Evolutionary conservation across 2,329 filamentous ascomycete genomes (phyloP).

Genomic region (Beauveria medogensis): DNA sequence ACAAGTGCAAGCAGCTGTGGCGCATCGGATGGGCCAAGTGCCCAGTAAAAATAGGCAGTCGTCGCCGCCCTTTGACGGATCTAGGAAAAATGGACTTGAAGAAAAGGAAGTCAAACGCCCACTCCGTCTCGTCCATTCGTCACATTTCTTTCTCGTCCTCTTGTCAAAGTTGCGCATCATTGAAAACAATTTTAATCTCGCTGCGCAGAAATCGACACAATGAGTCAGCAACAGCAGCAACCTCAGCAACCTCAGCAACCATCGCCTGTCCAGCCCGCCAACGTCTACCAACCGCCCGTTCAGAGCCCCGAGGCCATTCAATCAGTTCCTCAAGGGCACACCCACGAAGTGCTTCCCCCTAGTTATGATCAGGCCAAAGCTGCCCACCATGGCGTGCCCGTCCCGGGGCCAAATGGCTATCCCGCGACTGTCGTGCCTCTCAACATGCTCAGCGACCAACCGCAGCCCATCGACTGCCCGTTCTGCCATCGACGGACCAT

Average conservation of each 20-base stretch:
- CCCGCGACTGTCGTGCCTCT: slow-evolving; percentile 16
- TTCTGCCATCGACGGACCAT: slow-evolving; percentile 21
- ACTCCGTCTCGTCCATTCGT: background rate
- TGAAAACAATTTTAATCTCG: background rate
- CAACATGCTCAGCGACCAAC: slow-evolving; percentile 17
- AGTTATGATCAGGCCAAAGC: slow-evolving; percentile 10
- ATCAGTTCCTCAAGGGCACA: background rate
- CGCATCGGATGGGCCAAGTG: background rate
- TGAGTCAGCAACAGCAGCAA: slow-evolving; percentile 3
- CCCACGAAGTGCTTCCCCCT: slow-evolving; percentile 6
- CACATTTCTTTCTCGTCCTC: background rate
- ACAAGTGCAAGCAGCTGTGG: background rate
- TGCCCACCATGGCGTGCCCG: background rate
- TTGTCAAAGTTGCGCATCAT: background rate
- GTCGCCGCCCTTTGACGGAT: background rate
- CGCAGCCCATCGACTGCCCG: slow-evolving; percentile 24
- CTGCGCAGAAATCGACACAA: background rate
- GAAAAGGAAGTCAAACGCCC: background rate
- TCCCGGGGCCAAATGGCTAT: background rate
- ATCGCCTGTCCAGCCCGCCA: slow-evolving; percentile 1
- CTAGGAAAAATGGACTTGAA: background rate
- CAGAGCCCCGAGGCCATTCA: slow-evolving; percentile 5
- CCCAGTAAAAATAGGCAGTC: too few species aligned
- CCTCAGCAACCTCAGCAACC: slow-evolving; percentile 2
- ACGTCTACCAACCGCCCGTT: slow-evolving; percentile 5